A percentile compares a stretch with the other conserved stretches of the same genome.
These are phyloP conservation scores for Mollisia scopiformis DNA, from an alignment of 2,329 filamentous ascomycete species.

Conservation along the genomic window DNA sequence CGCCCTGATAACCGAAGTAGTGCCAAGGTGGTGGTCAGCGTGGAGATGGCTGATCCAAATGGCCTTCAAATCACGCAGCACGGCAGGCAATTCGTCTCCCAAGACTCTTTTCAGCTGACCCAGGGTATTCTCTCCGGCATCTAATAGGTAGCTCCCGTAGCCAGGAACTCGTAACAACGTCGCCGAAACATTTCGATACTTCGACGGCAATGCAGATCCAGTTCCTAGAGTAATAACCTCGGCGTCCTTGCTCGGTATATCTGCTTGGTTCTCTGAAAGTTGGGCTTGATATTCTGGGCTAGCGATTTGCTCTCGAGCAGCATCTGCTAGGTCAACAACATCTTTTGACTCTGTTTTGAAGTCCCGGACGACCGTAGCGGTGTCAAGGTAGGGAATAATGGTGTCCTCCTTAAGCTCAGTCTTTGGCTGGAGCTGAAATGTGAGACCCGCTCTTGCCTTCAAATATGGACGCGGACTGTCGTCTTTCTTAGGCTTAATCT, in stretches of 20 bases:
- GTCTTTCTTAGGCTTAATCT: slow-evolving; percentile 7
- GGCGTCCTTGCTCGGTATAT: slow-evolving; percentile 73
- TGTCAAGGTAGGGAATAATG: slow-evolving; percentile 52
- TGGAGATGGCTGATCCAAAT: slow-evolving; percentile 97
- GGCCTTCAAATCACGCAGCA: slow-evolving; percentile 76
- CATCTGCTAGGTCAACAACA: slow-evolving; percentile 56
- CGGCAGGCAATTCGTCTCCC: slow-evolving; percentile 64
- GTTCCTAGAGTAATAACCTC: slow-evolving; percentile 90
- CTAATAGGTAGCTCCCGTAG: slow-evolving; percentile 85
- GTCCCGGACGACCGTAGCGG: slow-evolving; percentile 45
- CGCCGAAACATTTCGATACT: slow-evolving; percentile 92
- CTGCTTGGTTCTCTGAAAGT: slow-evolving; percentile 57
- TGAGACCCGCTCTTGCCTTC: slow-evolving; percentile 28
- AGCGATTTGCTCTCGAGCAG: slow-evolving; percentile 45
- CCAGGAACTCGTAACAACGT: slow-evolving; percentile 85
- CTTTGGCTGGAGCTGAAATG: slow-evolving; percentile 32
- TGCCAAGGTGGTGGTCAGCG: slow-evolving; percentile 93
- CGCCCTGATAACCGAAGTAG: slow-evolving; percentile 76
- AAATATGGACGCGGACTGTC: slow-evolving; percentile 18
- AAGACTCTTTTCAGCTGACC: slow-evolving; percentile 83
- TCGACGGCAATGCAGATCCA: slow-evolving; percentile 86
- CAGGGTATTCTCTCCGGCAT: slow-evolving; percentile 90
- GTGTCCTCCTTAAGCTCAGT: slow-evolving; percentile 45
- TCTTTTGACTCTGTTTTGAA: slow-evolving; percentile 41
- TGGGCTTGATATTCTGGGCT: slow-evolving; percentile 49